A percentile compares a stretch with the other conserved stretches of the same genome.
Evolutionary conservation across 441 rosid species (phyloP).

Genomic region (Populus trichocarpa): DNA sequence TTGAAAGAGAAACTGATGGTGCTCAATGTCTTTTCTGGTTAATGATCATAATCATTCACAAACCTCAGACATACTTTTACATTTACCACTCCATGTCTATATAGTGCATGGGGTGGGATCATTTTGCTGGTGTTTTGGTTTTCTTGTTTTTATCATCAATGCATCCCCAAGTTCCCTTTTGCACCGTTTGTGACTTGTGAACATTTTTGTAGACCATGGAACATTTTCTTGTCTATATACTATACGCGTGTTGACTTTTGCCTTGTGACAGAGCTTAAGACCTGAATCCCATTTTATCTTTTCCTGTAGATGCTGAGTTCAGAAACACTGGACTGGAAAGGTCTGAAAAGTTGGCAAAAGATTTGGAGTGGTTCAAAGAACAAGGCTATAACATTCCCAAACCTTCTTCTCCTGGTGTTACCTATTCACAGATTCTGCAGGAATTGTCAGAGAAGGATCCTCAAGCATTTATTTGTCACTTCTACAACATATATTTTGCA

Average conservation of each 20-base stretch:
- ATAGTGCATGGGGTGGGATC: not conserved
- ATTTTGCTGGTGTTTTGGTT: not conserved
- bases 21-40: not conserved
- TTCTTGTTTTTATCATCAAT: not conserved
- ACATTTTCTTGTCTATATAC: not conserved
- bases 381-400: slow-evolving; percentile 79
- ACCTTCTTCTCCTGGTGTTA: slow-evolving; percentile 68
- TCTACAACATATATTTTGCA: slow-evolving; percentile 92
- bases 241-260: not conserved
- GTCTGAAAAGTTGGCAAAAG: slow-evolving; percentile 56
- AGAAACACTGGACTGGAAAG: slow-evolving; percentile 83
- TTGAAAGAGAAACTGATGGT: not conserved
- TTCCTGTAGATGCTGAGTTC: slow-evolving; percentile 70
- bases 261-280: not conserved
- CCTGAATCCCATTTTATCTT: not conserved
- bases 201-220: not conserved
- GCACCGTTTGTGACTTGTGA: not conserved
- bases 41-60: not conserved
- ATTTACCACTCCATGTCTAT: not conserved
- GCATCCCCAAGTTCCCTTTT: not conserved
- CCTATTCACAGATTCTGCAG: slow-evolving; percentile 55
- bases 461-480: slow-evolving; percentile 93
- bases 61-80: not conserved
- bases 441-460: slow-evolving; percentile 83
- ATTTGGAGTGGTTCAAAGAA: slow-evolving; percentile 84